Conservation (phyloP, 176 grass and related monocot genomes). For the Cenchrus purpureus region DNA sequence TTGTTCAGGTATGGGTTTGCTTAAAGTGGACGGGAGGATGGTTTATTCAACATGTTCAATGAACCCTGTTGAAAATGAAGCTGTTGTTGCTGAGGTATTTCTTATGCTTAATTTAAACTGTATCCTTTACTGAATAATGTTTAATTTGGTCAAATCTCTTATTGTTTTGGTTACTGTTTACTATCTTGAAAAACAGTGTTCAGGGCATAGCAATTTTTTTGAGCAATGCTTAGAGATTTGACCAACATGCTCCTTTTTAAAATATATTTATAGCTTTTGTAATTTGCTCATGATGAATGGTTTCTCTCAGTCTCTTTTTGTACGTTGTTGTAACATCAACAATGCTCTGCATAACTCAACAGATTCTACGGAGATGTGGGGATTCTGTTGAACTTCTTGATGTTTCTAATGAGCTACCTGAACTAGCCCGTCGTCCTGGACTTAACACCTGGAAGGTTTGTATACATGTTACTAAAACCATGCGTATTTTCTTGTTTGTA, state of each 20-base stretch:
- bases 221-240: conserved; percentile 23
- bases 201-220: conserved; percentile 2
- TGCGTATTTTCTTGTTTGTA: conserved; percentile 24
- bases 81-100: conserved; percentile 85
- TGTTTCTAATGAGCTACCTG: conserved; percentile 81
- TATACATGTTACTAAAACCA: conserved; percentile 18
- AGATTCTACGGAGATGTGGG: conserved; percentile 88
- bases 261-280: conserved; percentile 26
- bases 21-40: conserved; percentile 92
- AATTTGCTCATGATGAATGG: conserved; percentile 1
- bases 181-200: conserved; percentile 29
- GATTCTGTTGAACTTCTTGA: conserved; percentile 88
- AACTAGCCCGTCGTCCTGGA: conserved; percentile 79
- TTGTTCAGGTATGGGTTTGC: conserved; percentile 75
- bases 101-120: conserved; percentile 28
- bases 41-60: conserved; percentile 98
- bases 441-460: conserved; percentile 91
- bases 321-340: conserved; percentile 19
- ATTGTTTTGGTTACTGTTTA: not conserved
- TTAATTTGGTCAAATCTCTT: conserved; percentile 2
- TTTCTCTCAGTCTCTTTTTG: not conserved
- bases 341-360: conserved; percentile 31
- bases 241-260: conserved; percentile 1
- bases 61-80: conserved; percentile 99
- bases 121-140: conserved; percentile 21